Conservation (phyloP, 164 flowering plant genomes). For the Sextonia rubra region DNA sequence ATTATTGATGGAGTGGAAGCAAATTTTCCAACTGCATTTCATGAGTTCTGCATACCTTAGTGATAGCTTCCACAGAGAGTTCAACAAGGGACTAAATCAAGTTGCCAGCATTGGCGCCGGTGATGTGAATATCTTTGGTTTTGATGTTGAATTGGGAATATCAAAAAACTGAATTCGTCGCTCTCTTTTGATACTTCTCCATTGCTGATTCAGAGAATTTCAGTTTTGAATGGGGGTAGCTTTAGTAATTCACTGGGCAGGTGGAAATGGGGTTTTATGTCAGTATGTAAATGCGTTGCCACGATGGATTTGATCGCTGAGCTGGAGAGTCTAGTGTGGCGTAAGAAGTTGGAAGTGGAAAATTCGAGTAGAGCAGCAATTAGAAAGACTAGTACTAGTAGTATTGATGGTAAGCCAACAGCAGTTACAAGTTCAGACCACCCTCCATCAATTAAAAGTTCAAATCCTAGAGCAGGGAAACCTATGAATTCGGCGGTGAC, state of each 20-base stretch:
- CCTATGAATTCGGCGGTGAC: no score
- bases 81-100: conserved; percentile 15
- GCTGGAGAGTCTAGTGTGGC: conserved; percentile 52
- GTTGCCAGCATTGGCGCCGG: background rate
- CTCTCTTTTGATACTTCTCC: conserved; percentile 29
- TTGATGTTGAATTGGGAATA: conserved; percentile 27
- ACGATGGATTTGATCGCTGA: conserved; percentile 59
- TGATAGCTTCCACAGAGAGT: conserved; percentile 35
- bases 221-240: conserved; percentile 28
- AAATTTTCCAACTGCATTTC: conserved; percentile 31
- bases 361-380: conserved; percentile 12
- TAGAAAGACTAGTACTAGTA: conserved; percentile 25
- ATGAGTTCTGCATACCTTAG: conserved; percentile 34
- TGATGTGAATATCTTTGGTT: background rate
- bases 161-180: conserved; percentile 38
- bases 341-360: conserved; percentile 58
- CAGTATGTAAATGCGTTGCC: conserved; percentile 61
- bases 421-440: no score
- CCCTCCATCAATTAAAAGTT: no score
- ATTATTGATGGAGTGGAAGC: conserved; percentile 35
- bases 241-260: conserved; percentile 21
- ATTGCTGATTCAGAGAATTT: conserved; percentile 18
- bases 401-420: conserved; percentile 24
- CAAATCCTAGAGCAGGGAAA: no score
- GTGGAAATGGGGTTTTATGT: conserved; percentile 41